A percentile compares a stretch with the other conserved stretches of the same genome.
These are phyloP conservation scores for Syncephalastrum racemosum DNA, from an alignment of 371 early-diverging fungal species.

Conservation along the genomic window DNA sequence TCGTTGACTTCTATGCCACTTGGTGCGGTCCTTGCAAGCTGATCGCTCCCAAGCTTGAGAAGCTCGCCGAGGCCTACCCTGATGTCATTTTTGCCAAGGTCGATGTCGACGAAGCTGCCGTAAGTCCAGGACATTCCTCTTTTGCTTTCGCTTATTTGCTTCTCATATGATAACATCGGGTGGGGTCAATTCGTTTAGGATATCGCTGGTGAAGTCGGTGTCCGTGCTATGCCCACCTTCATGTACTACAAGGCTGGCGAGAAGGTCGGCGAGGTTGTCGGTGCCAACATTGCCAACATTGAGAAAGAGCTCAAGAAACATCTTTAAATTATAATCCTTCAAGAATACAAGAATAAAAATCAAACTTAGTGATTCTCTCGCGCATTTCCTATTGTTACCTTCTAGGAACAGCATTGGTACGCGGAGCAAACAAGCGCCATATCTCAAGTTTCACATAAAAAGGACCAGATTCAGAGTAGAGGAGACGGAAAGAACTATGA, in stretches of 20 bases:
- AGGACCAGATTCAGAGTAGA: too few species aligned
- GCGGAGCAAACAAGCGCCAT: too few species aligned
- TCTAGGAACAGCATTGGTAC: too few species aligned
- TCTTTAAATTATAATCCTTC: constrained; percentile 1
- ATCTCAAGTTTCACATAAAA: too few species aligned
- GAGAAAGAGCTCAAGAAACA: constrained; percentile 15
- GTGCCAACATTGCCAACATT: constrained; percentile 56
- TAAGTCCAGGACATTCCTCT: constrained; percentile 24
- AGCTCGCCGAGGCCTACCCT: constrained; percentile 51
- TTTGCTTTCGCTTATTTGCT: not conserved
- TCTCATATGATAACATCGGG: too few species aligned
- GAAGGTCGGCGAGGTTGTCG: constrained; percentile 73
- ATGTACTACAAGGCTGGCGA: constrained; percentile 72
- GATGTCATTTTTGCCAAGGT: constrained; percentile 80
- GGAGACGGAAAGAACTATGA: too few species aligned
- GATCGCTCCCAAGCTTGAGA: constrained; percentile 74
- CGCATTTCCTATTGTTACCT: too few species aligned
- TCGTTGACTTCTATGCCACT: constrained; percentile 68
- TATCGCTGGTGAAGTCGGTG: constrained; percentile 62
- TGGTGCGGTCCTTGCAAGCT: constrained; percentile 90
- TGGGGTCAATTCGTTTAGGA: constrained; percentile 47
- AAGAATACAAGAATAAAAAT: too few species aligned
- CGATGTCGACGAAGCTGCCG: constrained; percentile 71
- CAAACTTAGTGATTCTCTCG: too few species aligned
- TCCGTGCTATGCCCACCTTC: constrained; percentile 95